Conservation (phyloP, 441 rosid genomes). For the Erysimum cheiri region DNA sequence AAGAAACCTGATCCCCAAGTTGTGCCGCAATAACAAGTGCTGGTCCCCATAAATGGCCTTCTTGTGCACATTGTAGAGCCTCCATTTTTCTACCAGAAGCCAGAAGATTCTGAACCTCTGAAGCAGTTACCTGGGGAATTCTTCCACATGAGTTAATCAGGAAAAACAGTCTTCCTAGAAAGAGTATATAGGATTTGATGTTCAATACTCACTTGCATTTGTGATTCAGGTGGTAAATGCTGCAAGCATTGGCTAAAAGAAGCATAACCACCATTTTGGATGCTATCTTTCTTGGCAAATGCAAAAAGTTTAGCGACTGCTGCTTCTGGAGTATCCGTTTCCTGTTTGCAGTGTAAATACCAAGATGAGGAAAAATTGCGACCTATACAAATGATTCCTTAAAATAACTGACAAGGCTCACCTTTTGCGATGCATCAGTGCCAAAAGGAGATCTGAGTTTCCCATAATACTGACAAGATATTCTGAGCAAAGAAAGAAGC, state of each 20-base stretch:
- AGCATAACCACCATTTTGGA: constrained; percentile 59
- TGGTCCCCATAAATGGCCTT: constrained; percentile 98
- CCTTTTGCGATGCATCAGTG: constrained; percentile 66
- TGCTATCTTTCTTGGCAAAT: constrained; percentile 62
- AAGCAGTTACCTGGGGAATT: constrained; percentile 76
- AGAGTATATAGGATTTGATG: constrained; percentile 12
- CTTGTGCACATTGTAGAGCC: constrained; percentile 87
- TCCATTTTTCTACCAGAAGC: constrained; percentile 92
- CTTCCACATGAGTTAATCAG: constrained; percentile 39
- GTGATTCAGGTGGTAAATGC: constrained; percentile 86
- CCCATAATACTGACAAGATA: constrained; percentile 94
- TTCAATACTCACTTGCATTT: constrained; percentile 77
- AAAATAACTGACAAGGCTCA: constrained; percentile 42
- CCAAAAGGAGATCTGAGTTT: constrained; percentile 97
- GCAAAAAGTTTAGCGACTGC: constrained; percentile 96
- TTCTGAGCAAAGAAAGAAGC: constrained; percentile 89
- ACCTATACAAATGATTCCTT: not conserved
- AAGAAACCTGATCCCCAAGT: constrained; percentile 90
- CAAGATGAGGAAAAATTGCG: constrained; percentile 23
- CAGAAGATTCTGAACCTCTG: constrained; percentile 91
- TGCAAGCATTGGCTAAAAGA: constrained; percentile 74
- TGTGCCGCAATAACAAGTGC: constrained; percentile 97
- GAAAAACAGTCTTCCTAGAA: constrained; percentile 26
- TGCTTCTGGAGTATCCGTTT: constrained; percentile 81
- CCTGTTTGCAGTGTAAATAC: constrained; percentile 51